Conservation (phyloP, 2,329 filamentous ascomycete genomes). For the Hortaea werneckii region DNA sequence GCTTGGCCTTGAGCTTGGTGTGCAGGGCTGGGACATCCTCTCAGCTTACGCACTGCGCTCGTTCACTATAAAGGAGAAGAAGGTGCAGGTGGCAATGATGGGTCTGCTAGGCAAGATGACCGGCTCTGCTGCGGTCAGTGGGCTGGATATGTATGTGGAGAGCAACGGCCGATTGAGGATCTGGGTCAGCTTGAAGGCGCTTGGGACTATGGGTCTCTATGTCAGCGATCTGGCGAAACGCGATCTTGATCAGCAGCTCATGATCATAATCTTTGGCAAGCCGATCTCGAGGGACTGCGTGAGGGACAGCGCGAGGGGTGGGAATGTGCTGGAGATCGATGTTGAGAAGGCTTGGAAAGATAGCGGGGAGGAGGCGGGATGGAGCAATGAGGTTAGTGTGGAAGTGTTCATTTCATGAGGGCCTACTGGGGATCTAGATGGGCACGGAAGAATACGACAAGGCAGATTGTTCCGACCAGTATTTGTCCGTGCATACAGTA, state of each 20-base stretch:
- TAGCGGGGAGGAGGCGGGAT: conserved; percentile 57
- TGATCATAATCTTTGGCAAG: conserved; percentile 56
- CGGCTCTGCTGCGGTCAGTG: conserved; percentile 65
- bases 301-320: conserved; percentile 12
- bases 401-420: conserved; percentile 41
- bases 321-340: conserved; percentile 63
- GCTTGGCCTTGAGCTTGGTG: conserved; percentile 5
- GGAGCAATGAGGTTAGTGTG: conserved; percentile 70
- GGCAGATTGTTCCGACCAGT: no score
- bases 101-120: conserved; percentile 85
- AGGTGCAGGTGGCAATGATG: conserved; percentile 50
- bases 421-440: no score
- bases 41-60: conserved; percentile 58
- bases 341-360: conserved; percentile 66
- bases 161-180: conserved; percentile 54
- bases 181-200: conserved; percentile 63
- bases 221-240: conserved; percentile 54
- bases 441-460: no score
- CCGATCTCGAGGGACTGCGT: conserved; percentile 61
- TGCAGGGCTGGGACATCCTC: conserved; percentile 68
- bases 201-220: conserved; percentile 70
- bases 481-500: no score
- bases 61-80: conserved; percentile 40
- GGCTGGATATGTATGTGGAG: conserved; percentile 48
- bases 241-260: conserved; percentile 17